Base-by-base conservation (phyloP, 1,284 basidiomycete species). In the Omphalotus olearius region DNA sequence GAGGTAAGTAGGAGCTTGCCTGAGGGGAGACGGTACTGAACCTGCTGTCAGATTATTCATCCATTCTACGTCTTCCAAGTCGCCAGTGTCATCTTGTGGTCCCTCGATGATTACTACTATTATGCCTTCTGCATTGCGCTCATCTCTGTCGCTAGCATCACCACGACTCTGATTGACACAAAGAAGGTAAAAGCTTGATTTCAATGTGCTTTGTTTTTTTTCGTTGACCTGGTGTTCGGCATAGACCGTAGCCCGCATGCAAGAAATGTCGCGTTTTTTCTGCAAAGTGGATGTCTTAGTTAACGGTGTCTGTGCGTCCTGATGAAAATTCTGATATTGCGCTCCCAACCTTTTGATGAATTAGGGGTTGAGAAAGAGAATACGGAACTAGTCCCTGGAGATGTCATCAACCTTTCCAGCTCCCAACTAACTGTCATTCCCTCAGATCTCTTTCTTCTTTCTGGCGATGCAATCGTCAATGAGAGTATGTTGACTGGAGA, bases 31-130 rank as follows among this genome's bases (percentile, higher is more conserved):
- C 23, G 23, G 3, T 40, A 52, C 47, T 52, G 30, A 60, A 60
- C 57, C 43, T 13, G 28, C 50, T 13, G 20, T n/a, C 6, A 91
- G 88, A 80, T 94, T 47, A 87, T 98, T 30, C 94, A 98, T 65
- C 94, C 94, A 0, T 98, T 98, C 70, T 98, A 97, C 64, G 89
- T 99, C 52, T 99, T 99, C 68, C 97, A 99, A 78, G 88, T 99
- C 59, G 94, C 94, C 45, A 97, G 93, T 56, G 91, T 99, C 60
- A 72, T 92, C 20, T 73, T 99, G 9, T 99, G 97, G 97, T 89
- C 88, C 2, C 62, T 98, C 51, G 97, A 99, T 62, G 82, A 98
- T 64, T 95, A 98, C 64, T 96, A 91, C 66, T 98, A 97, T 65
- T 99, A 99, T 66, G 97, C 96, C n/a, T 96, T 96, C 61, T 98